Evolutionary conservation across 345 rosid species (phyloP).

Genomic region (Carallia pectinifolia): DNA sequence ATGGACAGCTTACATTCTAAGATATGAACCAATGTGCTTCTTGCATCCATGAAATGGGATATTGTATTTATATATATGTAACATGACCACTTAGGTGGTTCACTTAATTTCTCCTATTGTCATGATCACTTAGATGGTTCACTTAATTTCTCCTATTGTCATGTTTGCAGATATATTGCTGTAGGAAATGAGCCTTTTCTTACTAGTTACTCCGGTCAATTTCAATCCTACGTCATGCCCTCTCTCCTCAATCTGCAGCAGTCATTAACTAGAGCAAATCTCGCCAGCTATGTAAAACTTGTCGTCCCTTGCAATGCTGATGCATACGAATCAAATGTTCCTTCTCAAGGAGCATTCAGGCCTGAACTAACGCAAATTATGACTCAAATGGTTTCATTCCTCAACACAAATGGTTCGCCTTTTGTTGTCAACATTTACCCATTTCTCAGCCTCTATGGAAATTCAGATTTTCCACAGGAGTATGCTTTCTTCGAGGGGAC

Average conservation of each 20-base stretch:
- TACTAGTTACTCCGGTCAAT: conserved; percentile 62
- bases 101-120: conserved; percentile 6
- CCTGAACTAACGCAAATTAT: conserved; percentile 80
- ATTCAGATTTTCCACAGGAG: conserved; percentile 91
- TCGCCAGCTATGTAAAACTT: conserved; percentile 72
- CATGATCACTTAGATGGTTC: conserved; percentile 2
- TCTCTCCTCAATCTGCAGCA: conserved; percentile 78
- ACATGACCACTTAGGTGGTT: background rate
- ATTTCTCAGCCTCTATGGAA: conserved; percentile 88
- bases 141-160: conserved; percentile 6
- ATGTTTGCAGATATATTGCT: conserved; percentile 68
- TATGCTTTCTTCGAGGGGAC: conserved; percentile 87
- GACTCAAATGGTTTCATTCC: conserved; percentile 79
- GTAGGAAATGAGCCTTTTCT: conserved; percentile 98
- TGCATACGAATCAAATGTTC: conserved; percentile 78
- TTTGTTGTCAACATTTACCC: conserved; percentile 91
- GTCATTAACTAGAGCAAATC: conserved; percentile 77
- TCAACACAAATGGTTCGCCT: conserved; percentile 84
- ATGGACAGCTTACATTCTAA: too few relatives aligned
- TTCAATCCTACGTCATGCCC: conserved; percentile 72
- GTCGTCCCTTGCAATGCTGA: conserved; percentile 98
- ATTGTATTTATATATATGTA: background rate
- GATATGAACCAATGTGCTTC: background rate
- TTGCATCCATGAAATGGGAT: background rate
- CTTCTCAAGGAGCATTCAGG: conserved; percentile 89